Percentiles rank a stretch among this genome's conserved stretches.
phyloP scores from a whole-genome alignment of 1,284 basidiomycete species.

The Trichosporon ovoides region DNA sequence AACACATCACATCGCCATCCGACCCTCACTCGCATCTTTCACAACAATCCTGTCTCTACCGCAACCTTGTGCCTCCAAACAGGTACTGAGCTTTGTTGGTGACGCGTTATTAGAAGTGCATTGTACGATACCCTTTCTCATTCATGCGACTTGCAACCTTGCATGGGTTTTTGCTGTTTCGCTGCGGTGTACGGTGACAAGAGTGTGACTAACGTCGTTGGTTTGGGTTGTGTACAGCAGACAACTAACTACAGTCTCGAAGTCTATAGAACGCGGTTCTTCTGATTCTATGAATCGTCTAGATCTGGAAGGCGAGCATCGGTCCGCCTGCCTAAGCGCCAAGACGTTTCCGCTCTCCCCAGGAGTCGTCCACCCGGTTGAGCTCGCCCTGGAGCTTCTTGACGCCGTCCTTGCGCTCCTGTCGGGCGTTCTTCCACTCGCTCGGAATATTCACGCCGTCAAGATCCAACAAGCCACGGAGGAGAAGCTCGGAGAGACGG shows the following conservation, averaged over 20 bases:
- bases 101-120: conserved; percentile 20
- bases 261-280: conserved; percentile 2
- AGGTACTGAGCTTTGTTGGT: conserved; percentile 30
- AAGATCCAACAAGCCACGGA: conserved; percentile 50
- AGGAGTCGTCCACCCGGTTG: conserved; percentile 48
- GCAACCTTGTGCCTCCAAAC: conserved; percentile 5
- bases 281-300: background rate
- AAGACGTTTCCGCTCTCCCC: conserved; percentile 46
- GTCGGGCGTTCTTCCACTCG: conserved; percentile 48
- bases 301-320: background rate
- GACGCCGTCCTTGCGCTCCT: conserved; percentile 51
- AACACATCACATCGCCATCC: conserved; percentile 2
- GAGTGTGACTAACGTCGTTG: too few species aligned
- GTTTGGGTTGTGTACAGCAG: too few species aligned
- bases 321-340: conserved; percentile 19
- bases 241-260: too few species aligned
- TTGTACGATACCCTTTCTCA: conserved; percentile 22
- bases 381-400: conserved; percentile 49
- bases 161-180: background rate
- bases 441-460: conserved; percentile 50
- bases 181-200: background rate
- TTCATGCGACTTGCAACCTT: conserved; percentile 11
- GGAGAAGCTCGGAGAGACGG: conserved; percentile 47
- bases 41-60: background rate
- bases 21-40: background rate